Percentiles rank a stretch among this genome's conserved stretches.
Evolutionary conservation across 306 rosid genomes (phyloP).

Genomic region (Coriaria nepalensis): DNA sequence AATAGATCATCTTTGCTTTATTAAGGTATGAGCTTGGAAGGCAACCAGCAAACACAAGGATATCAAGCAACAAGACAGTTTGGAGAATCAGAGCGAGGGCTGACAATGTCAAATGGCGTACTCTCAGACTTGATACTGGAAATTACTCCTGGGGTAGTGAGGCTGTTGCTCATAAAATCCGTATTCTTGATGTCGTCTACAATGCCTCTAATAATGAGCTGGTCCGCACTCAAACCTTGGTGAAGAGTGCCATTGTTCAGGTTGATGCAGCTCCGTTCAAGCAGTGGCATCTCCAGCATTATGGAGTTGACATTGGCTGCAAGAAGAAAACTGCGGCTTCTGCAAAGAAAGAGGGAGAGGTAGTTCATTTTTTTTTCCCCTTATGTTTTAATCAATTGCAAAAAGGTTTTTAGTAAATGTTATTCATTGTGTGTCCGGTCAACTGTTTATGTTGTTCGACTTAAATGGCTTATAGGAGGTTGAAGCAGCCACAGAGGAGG

Average conservation of each 20-base stretch:
- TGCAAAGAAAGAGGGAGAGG: constrained; percentile 56
- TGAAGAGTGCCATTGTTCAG: constrained; percentile 49
- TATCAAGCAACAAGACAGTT: constrained; percentile 52
- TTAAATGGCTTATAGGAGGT: constrained; percentile 21
- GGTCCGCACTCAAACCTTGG: constrained; percentile 57
- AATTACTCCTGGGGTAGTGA: constrained; percentile 60
- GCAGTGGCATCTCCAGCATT: constrained; percentile 56
- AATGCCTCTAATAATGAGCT: constrained; percentile 61
- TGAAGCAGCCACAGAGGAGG: constrained; percentile 39
- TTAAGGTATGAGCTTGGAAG: constrained; percentile 55
- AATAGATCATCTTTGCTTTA: background rate
- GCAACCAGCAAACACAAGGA: constrained; percentile 50
- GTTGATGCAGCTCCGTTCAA: constrained; percentile 63
- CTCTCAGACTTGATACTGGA: constrained; percentile 58
- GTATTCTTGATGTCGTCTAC: constrained; percentile 52
- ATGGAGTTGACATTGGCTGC: constrained; percentile 51
- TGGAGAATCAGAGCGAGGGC: constrained; percentile 51
- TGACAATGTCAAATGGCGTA: constrained; percentile 61
- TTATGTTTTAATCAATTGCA: background rate
- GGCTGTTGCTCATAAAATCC: constrained; percentile 44
- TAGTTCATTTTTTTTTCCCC: constrained; percentile 1
- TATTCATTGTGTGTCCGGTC: too few species aligned
- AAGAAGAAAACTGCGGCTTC: constrained; percentile 34
- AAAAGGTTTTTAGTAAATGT: too few species aligned
- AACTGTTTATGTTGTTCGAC: background rate